Conservation (phyloP, 495 filamentous ascomycete species). For the Neurospora sp. region DNA sequence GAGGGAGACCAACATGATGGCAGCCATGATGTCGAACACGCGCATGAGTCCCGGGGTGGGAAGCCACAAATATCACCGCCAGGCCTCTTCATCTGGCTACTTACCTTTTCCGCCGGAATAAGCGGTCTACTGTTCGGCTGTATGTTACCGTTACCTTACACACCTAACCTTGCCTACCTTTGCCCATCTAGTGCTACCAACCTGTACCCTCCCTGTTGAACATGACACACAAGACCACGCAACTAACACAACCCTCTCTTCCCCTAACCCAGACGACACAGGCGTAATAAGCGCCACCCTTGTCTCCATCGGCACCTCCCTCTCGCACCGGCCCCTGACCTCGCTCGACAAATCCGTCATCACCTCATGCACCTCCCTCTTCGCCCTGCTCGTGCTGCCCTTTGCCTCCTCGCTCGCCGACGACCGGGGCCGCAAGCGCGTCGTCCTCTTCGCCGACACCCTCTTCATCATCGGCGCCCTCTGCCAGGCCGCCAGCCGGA, state of each 20-base stretch:
- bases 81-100: conserved; percentile 52
- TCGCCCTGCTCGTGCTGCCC: conserved; percentile 70
- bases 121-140: conserved; percentile 85
- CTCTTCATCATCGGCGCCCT: conserved; percentile 70
- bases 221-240: not conserved
- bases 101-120: conserved; percentile 74
- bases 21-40: not conserved
- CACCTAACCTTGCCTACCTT: not conserved
- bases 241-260: conserved; percentile 11
- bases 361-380: conserved; percentile 70
- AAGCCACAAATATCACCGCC: conserved; percentile 10
- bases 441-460: conserved; percentile 69
- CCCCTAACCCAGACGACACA: conserved; percentile 52
- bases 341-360: conserved; percentile 77
- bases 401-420: conserved; percentile 69
- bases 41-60: conserved; percentile 1
- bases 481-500: conserved; percentile 53
- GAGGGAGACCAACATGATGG: not conserved
- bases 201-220: not conserved
- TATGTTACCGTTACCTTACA: conserved; percentile 36
- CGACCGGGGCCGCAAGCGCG: conserved; percentile 56
- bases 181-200: not conserved
- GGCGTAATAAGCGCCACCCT: conserved; percentile 86
- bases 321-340: conserved; percentile 56
- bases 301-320: conserved; percentile 63